Evolutionary conservation across 768 basidiomycete species (phyloP).

Genomic region (Boletus barrowsii): DNA sequence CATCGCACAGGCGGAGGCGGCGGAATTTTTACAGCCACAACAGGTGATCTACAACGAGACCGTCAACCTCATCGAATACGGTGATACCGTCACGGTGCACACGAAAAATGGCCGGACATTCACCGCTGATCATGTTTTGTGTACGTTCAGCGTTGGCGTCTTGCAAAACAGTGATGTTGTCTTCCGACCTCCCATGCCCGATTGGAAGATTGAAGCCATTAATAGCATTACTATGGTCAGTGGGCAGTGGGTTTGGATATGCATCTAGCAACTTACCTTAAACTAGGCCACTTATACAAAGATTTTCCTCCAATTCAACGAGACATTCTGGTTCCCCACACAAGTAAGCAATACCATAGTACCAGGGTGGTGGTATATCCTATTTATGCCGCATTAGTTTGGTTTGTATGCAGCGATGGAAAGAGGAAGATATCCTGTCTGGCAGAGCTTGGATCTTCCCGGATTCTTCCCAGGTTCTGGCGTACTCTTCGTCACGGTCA

Average conservation of each 20-base stretch:
- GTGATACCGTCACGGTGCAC: conserved; percentile 45
- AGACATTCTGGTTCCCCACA: conserved; percentile 58
- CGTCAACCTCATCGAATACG: conserved; percentile 46
- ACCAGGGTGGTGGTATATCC: background rate
- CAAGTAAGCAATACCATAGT: conserved; percentile 25
- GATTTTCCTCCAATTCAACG: conserved; percentile 60
- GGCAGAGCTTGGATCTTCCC: conserved; percentile 60
- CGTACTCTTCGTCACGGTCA: conserved; percentile 35
- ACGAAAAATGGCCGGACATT: conserved; percentile 43
- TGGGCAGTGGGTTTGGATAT: background rate
- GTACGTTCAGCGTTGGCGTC: conserved; percentile 70
- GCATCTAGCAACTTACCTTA: background rate
- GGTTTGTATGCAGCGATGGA: conserved; percentile 55
- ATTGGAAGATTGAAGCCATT: conserved; percentile 65
- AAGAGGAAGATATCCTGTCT: conserved; percentile 61
- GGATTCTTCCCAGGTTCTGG: conserved; percentile 60
- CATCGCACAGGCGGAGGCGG: conserved; percentile 55
- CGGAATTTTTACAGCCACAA: conserved; percentile 44
- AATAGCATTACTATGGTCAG: conserved; percentile 57
- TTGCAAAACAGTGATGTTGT: conserved; percentile 59
- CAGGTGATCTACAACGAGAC: conserved; percentile 52
- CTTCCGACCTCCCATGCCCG: conserved; percentile 54
- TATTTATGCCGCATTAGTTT: conserved; percentile 17
- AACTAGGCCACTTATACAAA: conserved; percentile 58
- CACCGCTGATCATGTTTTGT: conserved; percentile 55